These are phyloP conservation scores for Marsdenia floribunda DNA, from an alignment of 257 asterid species.

Conservation along the genomic window DNA sequence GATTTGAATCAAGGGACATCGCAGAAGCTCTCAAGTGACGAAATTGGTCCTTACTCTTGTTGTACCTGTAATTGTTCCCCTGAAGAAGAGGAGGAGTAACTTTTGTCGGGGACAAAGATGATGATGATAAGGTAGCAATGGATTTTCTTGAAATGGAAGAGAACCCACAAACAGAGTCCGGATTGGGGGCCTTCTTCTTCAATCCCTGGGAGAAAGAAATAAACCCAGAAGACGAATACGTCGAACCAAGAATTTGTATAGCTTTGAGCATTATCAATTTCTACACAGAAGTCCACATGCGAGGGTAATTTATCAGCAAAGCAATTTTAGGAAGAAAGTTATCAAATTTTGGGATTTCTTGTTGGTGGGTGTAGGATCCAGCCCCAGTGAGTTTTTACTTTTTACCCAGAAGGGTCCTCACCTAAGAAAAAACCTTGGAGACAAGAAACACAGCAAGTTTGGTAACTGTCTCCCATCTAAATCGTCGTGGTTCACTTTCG, in stretches of 20 bases:
- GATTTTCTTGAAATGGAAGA: slow-evolving; percentile 51
- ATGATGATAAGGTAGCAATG: slow-evolving; percentile 18
- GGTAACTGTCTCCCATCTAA: too few species aligned
- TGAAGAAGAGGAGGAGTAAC: slow-evolving; percentile 11
- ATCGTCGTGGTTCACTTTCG: too few species aligned
- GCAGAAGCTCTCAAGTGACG: slow-evolving; percentile 32
- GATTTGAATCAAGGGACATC: slow-evolving; percentile 54
- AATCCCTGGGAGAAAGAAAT: slow-evolving; percentile 42
- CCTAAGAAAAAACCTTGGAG: too few species aligned
- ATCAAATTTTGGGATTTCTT: too few species aligned
- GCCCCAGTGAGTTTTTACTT: too few species aligned
- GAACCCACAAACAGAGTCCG: slow-evolving; percentile 25
- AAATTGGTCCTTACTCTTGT: slow-evolving; percentile 29
- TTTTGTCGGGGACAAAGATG: slow-evolving; percentile 7
- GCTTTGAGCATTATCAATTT: slow-evolving; percentile 64
- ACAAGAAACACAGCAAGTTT: too few species aligned
- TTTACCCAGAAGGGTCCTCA: too few species aligned
- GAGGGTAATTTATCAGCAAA: background rate
- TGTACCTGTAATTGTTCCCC: slow-evolving; percentile 23
- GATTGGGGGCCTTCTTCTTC: slow-evolving; percentile 39
- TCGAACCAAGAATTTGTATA: slow-evolving; percentile 74
- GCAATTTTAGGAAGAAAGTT: too few species aligned
- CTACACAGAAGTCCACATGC: background rate
- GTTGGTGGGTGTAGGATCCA: too few species aligned
- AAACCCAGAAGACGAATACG: slow-evolving; percentile 50